A percentile compares a stretch with the other conserved stretches of the same genome.
These are phyloP conservation scores for Trypanosoma lewisi DNA, from an alignment of 208 protist genomes.

Conservation along the genomic window DNA sequence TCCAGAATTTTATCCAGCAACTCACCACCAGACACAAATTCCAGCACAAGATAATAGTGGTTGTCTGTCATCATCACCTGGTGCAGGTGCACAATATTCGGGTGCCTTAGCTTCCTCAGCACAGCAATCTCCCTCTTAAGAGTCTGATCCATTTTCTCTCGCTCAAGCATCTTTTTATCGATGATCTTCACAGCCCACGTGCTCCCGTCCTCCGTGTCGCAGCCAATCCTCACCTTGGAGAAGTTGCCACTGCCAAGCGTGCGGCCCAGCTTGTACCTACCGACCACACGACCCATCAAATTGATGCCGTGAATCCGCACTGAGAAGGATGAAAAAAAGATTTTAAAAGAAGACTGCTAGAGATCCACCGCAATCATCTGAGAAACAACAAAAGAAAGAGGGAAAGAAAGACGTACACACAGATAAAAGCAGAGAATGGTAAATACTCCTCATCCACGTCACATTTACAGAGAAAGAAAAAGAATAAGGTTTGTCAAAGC, in stretches of 20 bases:
- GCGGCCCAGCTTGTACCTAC: slow-evolving; percentile 36
- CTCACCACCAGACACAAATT: slow-evolving; percentile 68
- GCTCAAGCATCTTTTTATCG: slow-evolving; percentile 23
- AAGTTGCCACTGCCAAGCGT: slow-evolving; percentile 48
- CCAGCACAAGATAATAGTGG: slow-evolving; percentile 69
- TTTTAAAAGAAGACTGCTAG: no score
- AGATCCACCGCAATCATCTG: no score
- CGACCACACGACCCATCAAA: no score
- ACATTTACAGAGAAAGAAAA: no score
- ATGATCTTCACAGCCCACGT: slow-evolving; percentile 54
- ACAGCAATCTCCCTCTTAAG: slow-evolving; percentile 46
- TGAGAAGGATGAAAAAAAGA: no score
- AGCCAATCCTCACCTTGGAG: slow-evolving; percentile 39
- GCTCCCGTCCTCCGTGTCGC: slow-evolving; percentile 27
- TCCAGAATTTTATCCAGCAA: slow-evolving; percentile 34
- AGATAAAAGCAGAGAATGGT: no score
- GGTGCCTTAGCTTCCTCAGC: slow-evolving; percentile 40
- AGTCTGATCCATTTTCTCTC: slow-evolving; percentile 47
- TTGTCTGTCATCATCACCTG: slow-evolving; percentile 74
- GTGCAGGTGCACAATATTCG: slow-evolving; percentile 37
- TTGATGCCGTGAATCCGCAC: no score
- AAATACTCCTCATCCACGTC: no score
- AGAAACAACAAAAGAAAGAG: no score
- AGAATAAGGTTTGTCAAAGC: no score
- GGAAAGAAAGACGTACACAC: no score